Evolutionary conservation across 345 rosid genomes (phyloP).

Genomic region (Citrus mangshanensis): DNA sequence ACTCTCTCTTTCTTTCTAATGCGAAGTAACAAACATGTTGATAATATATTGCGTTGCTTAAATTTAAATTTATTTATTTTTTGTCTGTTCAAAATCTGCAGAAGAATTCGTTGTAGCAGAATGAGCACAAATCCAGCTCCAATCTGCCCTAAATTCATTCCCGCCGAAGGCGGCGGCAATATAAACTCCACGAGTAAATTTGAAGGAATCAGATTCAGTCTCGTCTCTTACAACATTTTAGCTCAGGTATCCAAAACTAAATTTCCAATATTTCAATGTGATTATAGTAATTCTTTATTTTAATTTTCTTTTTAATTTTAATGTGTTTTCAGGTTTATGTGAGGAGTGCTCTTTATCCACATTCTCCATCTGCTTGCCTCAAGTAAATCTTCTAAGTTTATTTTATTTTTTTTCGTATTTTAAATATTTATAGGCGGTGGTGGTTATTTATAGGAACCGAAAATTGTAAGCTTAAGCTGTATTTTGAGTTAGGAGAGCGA

Average conservation of each 20-base stretch:
- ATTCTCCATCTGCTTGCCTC: slow-evolving; percentile 83
- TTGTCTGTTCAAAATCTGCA: not conserved
- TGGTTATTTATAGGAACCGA: too few species aligned
- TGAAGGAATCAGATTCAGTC: slow-evolving; percentile 64
- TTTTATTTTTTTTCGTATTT: not conserved
- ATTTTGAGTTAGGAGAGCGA: too few species aligned
- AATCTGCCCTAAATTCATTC: slow-evolving; percentile 45
- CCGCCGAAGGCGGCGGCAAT: slow-evolving; percentile 51
- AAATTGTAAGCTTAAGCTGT: too few species aligned
- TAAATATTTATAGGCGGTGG: too few species aligned
- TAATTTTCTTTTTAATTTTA: not conserved
- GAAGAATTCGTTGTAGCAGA: slow-evolving; percentile 29
- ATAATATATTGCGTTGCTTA: not conserved
- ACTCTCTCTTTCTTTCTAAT: not conserved
- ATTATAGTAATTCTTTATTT: too few species aligned
- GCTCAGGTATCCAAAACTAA: slow-evolving; percentile 49
- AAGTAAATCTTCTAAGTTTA: slow-evolving; percentile 40
- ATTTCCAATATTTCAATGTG: not conserved
- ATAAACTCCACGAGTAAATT: slow-evolving; percentile 28
- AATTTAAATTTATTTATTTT: too few species aligned
- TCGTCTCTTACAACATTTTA: slow-evolving; percentile 65
- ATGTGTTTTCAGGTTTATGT: slow-evolving; percentile 56
- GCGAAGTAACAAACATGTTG: not conserved
- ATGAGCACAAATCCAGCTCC: slow-evolving; percentile 49
- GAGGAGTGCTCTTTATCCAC: slow-evolving; percentile 68